These are phyloP conservation scores for Phaffia rhodozyma DNA, from an alignment of 1,284 basidiomycete genomes.

Conservation along the genomic window DNA sequence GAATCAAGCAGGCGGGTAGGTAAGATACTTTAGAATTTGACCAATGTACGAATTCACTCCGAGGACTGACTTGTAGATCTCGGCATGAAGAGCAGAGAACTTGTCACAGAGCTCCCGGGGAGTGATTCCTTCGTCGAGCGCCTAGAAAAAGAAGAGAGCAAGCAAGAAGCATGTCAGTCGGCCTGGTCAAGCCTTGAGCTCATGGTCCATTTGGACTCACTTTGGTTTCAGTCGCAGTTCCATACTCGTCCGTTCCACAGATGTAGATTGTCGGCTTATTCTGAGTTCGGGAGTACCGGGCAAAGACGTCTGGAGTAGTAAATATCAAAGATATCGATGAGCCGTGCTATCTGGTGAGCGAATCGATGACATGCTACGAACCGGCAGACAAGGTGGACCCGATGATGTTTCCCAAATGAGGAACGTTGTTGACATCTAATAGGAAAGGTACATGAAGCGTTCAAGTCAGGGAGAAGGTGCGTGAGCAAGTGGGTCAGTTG, in stretches of 20 bases:
- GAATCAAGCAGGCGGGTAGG: slow-evolving; percentile 15
- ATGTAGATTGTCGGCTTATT: slow-evolving; percentile 46
- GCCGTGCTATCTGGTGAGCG: background rate
- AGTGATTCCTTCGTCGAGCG: slow-evolving; percentile 81
- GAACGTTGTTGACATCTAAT: slow-evolving; percentile 88
- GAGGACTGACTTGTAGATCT: slow-evolving; percentile 69
- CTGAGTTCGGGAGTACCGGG: slow-evolving; percentile 53
- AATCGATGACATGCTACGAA: background rate
- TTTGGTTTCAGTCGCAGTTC: slow-evolving; percentile 89
- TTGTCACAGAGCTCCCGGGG: slow-evolving; percentile 86
- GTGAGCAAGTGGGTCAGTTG: background rate
- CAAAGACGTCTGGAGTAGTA: slow-evolving; percentile 84
- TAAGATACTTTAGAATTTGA: background rate
- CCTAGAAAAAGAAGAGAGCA: slow-evolving; percentile 42
- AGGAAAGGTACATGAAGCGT: background rate
- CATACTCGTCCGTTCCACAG: slow-evolving; percentile 98
- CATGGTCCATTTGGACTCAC: slow-evolving; percentile 20
- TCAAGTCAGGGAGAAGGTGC: background rate
- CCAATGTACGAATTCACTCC: background rate
- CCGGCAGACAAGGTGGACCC: slow-evolving; percentile 52
- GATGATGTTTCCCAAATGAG: slow-evolving; percentile 98
- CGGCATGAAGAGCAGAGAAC: slow-evolving; percentile 77
- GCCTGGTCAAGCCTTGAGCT: background rate
- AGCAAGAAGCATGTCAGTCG: background rate
- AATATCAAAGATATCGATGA: slow-evolving; percentile 36